Base-by-base conservation (phyloP, 352 stramenopile species). In the Globisporangium megalacanthum region DNA sequence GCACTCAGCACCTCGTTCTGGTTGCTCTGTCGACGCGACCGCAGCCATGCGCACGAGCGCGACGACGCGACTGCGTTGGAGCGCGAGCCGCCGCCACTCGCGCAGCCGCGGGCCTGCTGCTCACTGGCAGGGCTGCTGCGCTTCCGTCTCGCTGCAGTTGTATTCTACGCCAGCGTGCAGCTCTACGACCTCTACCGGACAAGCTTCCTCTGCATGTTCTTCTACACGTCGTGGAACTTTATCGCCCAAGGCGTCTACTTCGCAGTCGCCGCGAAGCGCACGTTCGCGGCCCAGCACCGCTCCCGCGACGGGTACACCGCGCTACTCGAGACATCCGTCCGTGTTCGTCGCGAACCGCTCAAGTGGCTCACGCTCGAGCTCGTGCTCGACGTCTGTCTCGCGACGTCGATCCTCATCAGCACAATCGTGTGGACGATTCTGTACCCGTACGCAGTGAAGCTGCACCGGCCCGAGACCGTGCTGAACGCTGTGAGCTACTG, bases 141-240 rank as follows among this genome's bases (percentile, higher is more conserved):
- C 13, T 92, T 75, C 51, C 62, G 81, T 17, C 46, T 65, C 0
- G 42, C 44, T 3, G 66, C 64, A n/a, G 50, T 64, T 10, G 64
- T 53, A 4, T 92, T 89, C 60, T 92, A 86, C 59, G 45, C 75
- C 0, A 20, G 76, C 35, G 57, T 90, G 31, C 78, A 89, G 55
- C 22, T 75, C 20, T 83, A 72, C 66, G 78, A 94, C 56, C 31
- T 89, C 4, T 76, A 75, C 44, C 75, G 79, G 45, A 81, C 83
- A 15, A 33, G 49, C 10, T 62, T 61, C 35, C 63, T 64, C 36
- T 89, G 83, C 47, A 57, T 92, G 51, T 61, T 62, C 49, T 91
- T 94, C 61, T 94, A 89, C 67, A 94, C 83, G 42, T 89, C 79
- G n/a, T 94, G 83, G 83, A 94, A 94, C 62, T 90, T 92, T 47